Evolutionary conservation across 2,329 filamentous ascomycete species (phyloP).

Genomic region (Calonectria pseudoturangicola): DNA sequence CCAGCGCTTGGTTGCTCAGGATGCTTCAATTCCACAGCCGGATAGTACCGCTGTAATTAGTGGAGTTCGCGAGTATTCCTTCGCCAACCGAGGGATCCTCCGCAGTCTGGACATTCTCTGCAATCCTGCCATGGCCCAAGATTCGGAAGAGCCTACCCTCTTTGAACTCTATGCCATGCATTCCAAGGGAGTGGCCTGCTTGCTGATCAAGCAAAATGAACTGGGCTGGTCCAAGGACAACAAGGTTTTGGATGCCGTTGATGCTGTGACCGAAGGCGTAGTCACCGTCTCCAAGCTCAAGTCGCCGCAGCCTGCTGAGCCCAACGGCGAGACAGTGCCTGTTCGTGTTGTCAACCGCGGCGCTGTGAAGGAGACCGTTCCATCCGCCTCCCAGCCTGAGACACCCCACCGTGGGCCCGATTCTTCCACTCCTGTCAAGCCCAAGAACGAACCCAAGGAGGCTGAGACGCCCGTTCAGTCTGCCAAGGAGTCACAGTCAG

Average conservation of each 20-base stretch:
- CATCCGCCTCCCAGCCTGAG: conserved; percentile 53
- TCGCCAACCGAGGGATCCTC: conserved; percentile 88
- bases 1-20: conserved; percentile 83
- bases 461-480: conserved; percentile 65
- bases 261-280: conserved; percentile 83
- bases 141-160: conserved; percentile 81
- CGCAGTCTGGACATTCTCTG: conserved; percentile 93
- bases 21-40: conserved; percentile 84
- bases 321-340: conserved; percentile 60
- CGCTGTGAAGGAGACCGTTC: conserved; percentile 61
- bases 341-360: conserved; percentile 60
- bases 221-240: conserved; percentile 94
- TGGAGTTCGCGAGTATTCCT: conserved; percentile 95
- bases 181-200: conserved; percentile 94
- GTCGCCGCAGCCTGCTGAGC: conserved; percentile 67
- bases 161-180: conserved; percentile 99
- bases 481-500: conserved; percentile 64
- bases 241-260: conserved; percentile 86
- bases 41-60: conserved; percentile 98
- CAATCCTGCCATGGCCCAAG: conserved; percentile 78
- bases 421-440: conserved; percentile 60
- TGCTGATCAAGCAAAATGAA: conserved; percentile 90
- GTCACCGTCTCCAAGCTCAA: conserved; percentile 85
- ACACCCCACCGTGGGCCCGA: conserved; percentile 58
- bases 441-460: conserved; percentile 68